Percentiles rank a stretch among this genome's conserved stretches.
phyloP scores from a whole-genome alignment of 177 flowering plant species.

The Vitis hybrid region DNA sequence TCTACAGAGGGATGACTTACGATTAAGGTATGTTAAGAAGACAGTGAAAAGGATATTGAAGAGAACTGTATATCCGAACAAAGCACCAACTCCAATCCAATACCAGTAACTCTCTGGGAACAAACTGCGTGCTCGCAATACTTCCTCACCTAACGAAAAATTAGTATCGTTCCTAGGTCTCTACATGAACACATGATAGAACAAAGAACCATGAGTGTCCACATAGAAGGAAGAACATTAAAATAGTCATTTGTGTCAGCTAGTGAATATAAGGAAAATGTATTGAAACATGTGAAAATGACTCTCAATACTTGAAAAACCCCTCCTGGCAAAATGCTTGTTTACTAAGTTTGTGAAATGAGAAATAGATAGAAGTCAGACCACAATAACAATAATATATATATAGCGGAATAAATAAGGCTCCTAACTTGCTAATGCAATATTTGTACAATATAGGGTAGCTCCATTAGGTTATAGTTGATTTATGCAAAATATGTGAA shows the following conservation, averaged over 20 bases:
- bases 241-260: not conserved
- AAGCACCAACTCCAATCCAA: constrained; percentile 90
- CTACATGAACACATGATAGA: constrained; percentile 29
- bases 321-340: no score
- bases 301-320: no score
- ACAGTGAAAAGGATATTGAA: constrained; percentile 71
- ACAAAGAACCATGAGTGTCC: constrained; percentile 4
- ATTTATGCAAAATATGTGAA: not conserved
- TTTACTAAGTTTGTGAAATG: no score
- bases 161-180: constrained; percentile 31
- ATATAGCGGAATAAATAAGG: no score
- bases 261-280: no score
- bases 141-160: constrained; percentile 49
- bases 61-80: constrained; percentile 65
- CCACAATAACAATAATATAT: no score
- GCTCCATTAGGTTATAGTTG: not conserved
- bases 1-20: constrained; percentile 44
- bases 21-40: constrained; percentile 69
- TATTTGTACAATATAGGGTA: not conserved
- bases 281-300: no score
- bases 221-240: not conserved
- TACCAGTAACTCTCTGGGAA: constrained; percentile 83
- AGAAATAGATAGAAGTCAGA: no score
- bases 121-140: constrained; percentile 58
- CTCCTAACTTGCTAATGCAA: not conserved